Percentiles rank a stretch among this genome's conserved stretches.
These are phyloP conservation scores for Fomitopsis betulina DNA, from an alignment of 1,284 basidiomycete genomes.

Conservation along the genomic window DNA sequence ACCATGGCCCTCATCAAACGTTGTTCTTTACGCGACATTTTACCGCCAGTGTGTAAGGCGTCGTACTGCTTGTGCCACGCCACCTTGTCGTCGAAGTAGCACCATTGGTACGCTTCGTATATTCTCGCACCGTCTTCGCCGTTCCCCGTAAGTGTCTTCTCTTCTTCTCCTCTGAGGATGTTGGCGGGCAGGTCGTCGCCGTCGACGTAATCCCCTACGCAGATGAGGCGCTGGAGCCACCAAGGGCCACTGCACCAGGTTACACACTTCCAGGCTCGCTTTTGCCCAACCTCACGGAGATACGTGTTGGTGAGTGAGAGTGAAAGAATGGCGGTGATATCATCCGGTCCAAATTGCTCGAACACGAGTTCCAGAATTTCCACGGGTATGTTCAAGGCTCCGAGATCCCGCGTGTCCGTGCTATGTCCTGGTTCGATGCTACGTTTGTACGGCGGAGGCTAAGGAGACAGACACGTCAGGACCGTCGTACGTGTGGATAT, in stretches of 20 bases:
- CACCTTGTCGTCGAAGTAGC: background rate
- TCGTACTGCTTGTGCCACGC: background rate
- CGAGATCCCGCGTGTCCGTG: background rate
- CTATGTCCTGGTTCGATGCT: background rate
- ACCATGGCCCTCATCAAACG: background rate
- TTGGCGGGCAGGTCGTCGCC: constrained; percentile 7
- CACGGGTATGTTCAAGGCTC: background rate
- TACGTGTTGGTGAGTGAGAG: constrained; percentile 9
- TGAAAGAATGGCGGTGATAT: background rate
- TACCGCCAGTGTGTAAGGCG: background rate
- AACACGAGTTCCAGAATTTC: constrained; percentile 6
- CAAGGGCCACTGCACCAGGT: background rate
- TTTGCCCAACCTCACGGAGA: constrained; percentile 4
- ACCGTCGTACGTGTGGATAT: background rate
- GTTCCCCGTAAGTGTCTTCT: background rate
- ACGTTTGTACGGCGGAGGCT: background rate
- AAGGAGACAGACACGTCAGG: background rate
- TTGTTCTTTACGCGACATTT: background rate
- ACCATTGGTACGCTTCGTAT: background rate
- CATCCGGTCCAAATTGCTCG: background rate
- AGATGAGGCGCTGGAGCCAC: constrained; percentile 13
- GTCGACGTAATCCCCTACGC: constrained; percentile 6
- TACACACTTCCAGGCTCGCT: background rate
- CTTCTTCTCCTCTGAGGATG: constrained; percentile 8
- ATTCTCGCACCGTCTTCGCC: background rate